Percentiles rank a stretch among this genome's conserved stretches.
Conservation (phyloP, 148 eudicot genomes). For the Chenopodium quinoa region DNA sequence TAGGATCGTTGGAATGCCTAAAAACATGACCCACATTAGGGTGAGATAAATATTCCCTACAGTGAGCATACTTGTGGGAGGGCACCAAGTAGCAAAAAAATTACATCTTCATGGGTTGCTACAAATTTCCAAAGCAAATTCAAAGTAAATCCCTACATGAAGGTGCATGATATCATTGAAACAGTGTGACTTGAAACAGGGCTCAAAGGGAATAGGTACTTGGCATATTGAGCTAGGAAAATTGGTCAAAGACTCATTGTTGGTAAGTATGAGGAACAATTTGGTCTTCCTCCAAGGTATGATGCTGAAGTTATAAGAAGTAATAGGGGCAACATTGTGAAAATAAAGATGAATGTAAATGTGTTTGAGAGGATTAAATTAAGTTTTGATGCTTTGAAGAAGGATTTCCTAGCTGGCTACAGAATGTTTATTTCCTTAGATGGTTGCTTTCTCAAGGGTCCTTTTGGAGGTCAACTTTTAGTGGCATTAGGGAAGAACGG, state of each 20-base stretch:
- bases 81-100: background rate
- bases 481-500: background rate
- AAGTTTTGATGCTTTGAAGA: background rate
- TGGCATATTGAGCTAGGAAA: background rate
- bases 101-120: background rate
- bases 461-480: background rate
- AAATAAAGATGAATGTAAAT: background rate
- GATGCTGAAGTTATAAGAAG: background rate
- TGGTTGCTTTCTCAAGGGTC: background rate
- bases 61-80: background rate
- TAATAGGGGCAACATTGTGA: background rate
- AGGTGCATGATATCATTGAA: background rate
- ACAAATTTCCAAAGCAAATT: background rate
- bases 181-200: background rate
- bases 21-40: too few relatives aligned
- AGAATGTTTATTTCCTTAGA: slow-evolving; percentile 3
- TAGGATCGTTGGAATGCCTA: too few relatives aligned
- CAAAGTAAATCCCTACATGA: background rate
- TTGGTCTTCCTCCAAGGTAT: background rate
- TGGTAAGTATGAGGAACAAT: background rate
- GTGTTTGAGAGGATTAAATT: background rate
- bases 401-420: background rate
- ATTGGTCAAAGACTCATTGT: background rate
- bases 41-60: too few relatives aligned
- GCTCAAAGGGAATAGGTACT: background rate